A percentile compares a stretch with the other conserved stretches of the same genome.
phyloP scores from a whole-genome alignment of 2,329 filamentous ascomycete species.

The Tolypocladium tropicale region DNA sequence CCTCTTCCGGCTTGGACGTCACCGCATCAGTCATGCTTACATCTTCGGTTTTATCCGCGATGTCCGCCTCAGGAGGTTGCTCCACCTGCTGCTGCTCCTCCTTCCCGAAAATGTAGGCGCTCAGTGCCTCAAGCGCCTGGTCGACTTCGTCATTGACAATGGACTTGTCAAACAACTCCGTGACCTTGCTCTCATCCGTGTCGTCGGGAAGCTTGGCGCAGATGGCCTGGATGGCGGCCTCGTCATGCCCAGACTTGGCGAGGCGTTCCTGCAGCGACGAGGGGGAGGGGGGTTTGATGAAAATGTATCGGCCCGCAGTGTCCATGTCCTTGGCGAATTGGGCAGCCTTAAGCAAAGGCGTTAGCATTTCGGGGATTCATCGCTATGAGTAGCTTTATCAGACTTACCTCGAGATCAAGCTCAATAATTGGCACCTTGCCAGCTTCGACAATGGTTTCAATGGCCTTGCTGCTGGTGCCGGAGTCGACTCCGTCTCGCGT shows the following conservation, averaged over 20 bases:
- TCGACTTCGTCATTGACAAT: slow-evolving; percentile 17
- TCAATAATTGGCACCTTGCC: slow-evolving; percentile 51
- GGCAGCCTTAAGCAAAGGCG: slow-evolving; percentile 29
- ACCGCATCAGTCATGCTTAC: slow-evolving; percentile 7
- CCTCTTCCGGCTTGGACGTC: not conserved
- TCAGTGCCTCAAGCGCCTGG: slow-evolving; percentile 12
- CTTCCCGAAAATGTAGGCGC: slow-evolving; percentile 17
- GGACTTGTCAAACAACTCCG: slow-evolving; percentile 16
- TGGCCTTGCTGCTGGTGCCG: slow-evolving; percentile 43
- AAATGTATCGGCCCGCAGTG: slow-evolving; percentile 44
- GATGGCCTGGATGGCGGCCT: slow-evolving; percentile 11
- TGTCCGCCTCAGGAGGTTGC: slow-evolving; percentile 5
- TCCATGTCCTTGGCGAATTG: slow-evolving; percentile 48
- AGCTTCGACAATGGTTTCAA: slow-evolving; percentile 39
- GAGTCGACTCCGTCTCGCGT: slow-evolving; percentile 39
- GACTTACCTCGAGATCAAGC: slow-evolving; percentile 40
- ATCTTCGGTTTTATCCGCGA: slow-evolving; percentile 2
- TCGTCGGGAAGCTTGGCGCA: slow-evolving; percentile 11
- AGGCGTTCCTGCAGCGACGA: slow-evolving; percentile 18
- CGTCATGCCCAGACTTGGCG: slow-evolving; percentile 13
- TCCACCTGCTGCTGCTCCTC: slow-evolving; percentile 5
- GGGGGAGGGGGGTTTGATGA: slow-evolving; percentile 32
- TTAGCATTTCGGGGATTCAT: not conserved
- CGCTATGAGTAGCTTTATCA: not conserved
- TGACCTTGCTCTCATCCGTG: slow-evolving; percentile 14